phyloP scores from a whole-genome alignment of 495 filamentous ascomycete species.

The Penicillium riverlandense region DNA sequence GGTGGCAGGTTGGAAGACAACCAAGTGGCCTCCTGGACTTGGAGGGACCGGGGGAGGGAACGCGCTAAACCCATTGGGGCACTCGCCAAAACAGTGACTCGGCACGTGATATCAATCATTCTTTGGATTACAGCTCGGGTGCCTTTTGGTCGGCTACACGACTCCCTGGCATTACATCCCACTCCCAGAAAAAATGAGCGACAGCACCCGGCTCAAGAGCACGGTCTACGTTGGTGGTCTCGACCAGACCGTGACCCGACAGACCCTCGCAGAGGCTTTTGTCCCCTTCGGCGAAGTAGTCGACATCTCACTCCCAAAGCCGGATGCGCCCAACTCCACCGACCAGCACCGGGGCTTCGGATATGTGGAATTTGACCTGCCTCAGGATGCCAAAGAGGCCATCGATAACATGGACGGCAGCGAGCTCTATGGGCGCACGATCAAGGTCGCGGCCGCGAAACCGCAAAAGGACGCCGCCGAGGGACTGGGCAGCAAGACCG shows the following conservation, averaged over 20 bases:
- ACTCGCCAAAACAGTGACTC: slow-evolving; percentile 33
- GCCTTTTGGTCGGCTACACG: background rate
- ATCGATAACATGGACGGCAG: slow-evolving; percentile 99
- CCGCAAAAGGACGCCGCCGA: slow-evolving; percentile 83
- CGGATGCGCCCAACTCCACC: slow-evolving; percentile 60
- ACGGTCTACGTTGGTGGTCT: slow-evolving; percentile 91
- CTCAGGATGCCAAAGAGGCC: slow-evolving; percentile 83
- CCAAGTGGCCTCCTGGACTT: slow-evolving; percentile 42
- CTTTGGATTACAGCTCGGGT: slow-evolving; percentile 1
- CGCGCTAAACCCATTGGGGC: slow-evolving; percentile 25
- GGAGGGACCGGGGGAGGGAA: slow-evolving; percentile 30
- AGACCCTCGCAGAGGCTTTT: slow-evolving; percentile 81
- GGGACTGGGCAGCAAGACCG: slow-evolving; percentile 87
- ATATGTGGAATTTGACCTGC: slow-evolving; percentile 89
- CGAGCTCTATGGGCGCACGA: slow-evolving; percentile 86
- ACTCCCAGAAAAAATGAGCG: slow-evolving; percentile 53
- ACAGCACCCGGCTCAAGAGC: slow-evolving; percentile 71
- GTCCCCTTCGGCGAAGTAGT: slow-evolving; percentile 92
- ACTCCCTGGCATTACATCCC: background rate
- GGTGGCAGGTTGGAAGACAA: slow-evolving; percentile 20
- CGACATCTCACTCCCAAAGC: slow-evolving; percentile 81
- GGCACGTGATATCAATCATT: slow-evolving; percentile 37
- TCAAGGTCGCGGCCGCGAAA: slow-evolving; percentile 89
- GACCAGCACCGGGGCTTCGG: slow-evolving; percentile 89
- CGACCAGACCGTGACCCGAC: slow-evolving; percentile 64